Base-by-base conservation (phyloP, 2,329 filamentous ascomycete genomes). In the Fusarium phyllophilum region DNA sequence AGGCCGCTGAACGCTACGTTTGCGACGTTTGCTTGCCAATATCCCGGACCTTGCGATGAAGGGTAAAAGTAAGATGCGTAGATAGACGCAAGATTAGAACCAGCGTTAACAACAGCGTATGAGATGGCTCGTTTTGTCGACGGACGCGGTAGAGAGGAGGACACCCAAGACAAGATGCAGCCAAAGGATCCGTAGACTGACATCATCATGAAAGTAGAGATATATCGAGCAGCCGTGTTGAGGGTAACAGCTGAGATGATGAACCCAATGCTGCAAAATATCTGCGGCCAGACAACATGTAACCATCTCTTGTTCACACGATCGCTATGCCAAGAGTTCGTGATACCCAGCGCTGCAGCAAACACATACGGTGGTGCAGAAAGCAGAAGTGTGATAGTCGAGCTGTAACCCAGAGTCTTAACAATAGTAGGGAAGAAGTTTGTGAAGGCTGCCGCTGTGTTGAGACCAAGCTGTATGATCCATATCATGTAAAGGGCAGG, bases 191-290 rank as follows among this genome's bases (percentile, higher is more conserved):
- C 66, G 3, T 68, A 67, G 12, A 68, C 55, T 2, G 66, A 67
- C 66, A 68, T 68, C 66, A 68, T 67, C 66, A 68, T 61, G 36
- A 68, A 67, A 0, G 66, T 68, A 5, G 66, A 44, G 41, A 67
- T 68, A 5, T 67, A 68, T 1, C 66, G 24, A n/a, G 66, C 66
- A 4, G 66, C 66, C 2, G 54, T 67, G 24, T 67, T 61, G 17
- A 67, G 54, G 2, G 66, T 61, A 1, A 61, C 41, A 2, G 66
- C 66, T 4, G 66, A 67, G 12, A 68, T 67, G 0, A 68, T 61
- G 36, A 68, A 68, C 17, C 66, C 66, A 7, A 68, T 13, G 0
- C 62, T 67, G 9, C 62, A 67, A 17, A 68, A 61, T 29, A 68
- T 39, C 18, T 67, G 66, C 0, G 62, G 66, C 66, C 66, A 68